Percentiles rank a stretch among this genome's conserved stretches.
Evolutionary conservation across 2,329 filamentous ascomycete genomes (phyloP).

Genomic region (Fusarium brachygibbosum): DNA sequence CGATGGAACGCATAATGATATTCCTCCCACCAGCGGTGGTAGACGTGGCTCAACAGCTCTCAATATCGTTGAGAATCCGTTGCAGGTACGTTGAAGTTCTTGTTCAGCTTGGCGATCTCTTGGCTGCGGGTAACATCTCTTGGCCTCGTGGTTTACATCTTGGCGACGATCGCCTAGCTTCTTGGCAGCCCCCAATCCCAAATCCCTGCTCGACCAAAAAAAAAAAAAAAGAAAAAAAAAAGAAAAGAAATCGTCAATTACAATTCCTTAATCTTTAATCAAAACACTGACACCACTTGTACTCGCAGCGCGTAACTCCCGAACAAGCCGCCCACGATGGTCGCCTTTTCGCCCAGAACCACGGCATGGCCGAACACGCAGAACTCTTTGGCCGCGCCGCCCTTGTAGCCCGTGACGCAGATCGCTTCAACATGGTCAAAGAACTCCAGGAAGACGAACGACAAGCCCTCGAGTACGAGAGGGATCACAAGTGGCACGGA

Average conservation of each 20-base stretch:
- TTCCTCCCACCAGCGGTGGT: neutral
- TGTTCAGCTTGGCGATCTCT: conserved; percentile 26
- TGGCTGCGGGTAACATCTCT: neutral
- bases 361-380: conserved; percentile 63
- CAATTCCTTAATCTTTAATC: neutral
- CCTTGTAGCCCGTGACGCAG: conserved; percentile 53
- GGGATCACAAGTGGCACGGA: conserved; percentile 71
- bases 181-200: neutral
- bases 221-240: too few relatives aligned
- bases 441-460: conserved; percentile 56
- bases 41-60: conserved; percentile 28
- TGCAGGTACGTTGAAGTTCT: conserved; percentile 16
- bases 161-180: neutral
- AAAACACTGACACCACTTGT: neutral
- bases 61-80: conserved; percentile 29
- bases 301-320: conserved; percentile 43
- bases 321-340: conserved; percentile 57
- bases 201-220: neutral
- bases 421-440: conserved; percentile 46
- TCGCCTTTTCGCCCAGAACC: conserved; percentile 62
- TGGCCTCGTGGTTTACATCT: neutral
- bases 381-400: conserved; percentile 57
- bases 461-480: conserved; percentile 54
- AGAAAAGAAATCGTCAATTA: neutral
- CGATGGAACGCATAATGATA: neutral